A percentile compares a stretch with the other conserved stretches of the same genome.
These are phyloP conservation scores for Penicillium hesseltinei DNA, from an alignment of 2,329 filamentous ascomycete species.

Conservation along the genomic window DNA sequence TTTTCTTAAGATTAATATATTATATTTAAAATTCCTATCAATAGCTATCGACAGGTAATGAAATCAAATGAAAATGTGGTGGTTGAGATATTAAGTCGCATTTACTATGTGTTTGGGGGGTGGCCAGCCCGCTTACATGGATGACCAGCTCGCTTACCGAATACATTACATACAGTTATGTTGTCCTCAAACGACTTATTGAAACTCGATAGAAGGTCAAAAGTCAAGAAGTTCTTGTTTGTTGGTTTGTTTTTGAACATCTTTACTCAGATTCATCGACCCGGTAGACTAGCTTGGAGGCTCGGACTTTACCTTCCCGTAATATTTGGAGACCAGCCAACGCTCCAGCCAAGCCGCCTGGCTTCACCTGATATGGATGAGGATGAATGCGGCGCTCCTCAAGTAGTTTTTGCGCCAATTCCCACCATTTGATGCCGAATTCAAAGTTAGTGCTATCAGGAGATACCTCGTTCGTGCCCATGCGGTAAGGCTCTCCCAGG, in stretches of 20 bases:
- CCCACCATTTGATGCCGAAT: slow-evolving; percentile 18
- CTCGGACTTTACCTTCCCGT: slow-evolving; percentile 20
- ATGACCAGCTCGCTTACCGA: too few relatives aligned
- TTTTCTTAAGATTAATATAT: too few relatives aligned
- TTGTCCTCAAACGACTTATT: not conserved
- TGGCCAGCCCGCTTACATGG: too few relatives aligned
- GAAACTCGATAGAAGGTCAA: not conserved
- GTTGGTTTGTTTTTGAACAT: not conserved
- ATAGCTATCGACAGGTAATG: too few relatives aligned
- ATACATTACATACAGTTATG: too few relatives aligned
- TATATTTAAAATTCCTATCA: too few relatives aligned
- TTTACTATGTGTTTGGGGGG: too few relatives aligned
- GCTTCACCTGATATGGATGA: slow-evolving; percentile 18
- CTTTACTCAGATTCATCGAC: slow-evolving; percentile 6
- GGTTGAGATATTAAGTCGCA: too few relatives aligned
- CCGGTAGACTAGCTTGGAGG: slow-evolving; percentile 24
- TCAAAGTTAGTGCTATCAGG: slow-evolving; percentile 11
- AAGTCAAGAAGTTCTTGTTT: not conserved
- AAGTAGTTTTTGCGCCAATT: slow-evolving; percentile 14
- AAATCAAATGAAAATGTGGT: too few relatives aligned
- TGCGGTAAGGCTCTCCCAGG: slow-evolving; percentile 20
- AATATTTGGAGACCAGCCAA: slow-evolving; percentile 20
- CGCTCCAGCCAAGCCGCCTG: slow-evolving; percentile 18
- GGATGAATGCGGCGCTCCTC: slow-evolving; percentile 15
- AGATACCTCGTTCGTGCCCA: slow-evolving; percentile 9